Percentiles rank a stretch among this genome's conserved stretches.
These are phyloP conservation scores for Barnettozyma siamensis DNA, from an alignment of 805 yeast genomes.

Conservation along the genomic window DNA sequence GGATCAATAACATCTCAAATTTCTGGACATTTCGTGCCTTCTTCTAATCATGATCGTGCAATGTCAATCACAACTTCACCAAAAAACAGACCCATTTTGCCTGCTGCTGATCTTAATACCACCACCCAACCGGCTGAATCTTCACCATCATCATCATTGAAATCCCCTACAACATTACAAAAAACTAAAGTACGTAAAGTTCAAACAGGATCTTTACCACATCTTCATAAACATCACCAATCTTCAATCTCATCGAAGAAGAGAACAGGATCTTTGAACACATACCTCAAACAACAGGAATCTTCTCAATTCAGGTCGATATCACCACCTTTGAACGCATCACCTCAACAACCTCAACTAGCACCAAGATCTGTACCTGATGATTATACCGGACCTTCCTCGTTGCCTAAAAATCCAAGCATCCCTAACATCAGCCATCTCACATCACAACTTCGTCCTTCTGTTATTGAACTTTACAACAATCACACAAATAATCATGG, in stretches of 20 bases:
- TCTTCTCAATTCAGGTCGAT: background rate
- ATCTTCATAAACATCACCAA: slow-evolving; percentile 8
- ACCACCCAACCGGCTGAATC: slow-evolving; percentile 1
- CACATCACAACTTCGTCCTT: slow-evolving; percentile 21
- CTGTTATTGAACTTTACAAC: slow-evolving; percentile 16
- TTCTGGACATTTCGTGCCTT: slow-evolving; percentile 7
- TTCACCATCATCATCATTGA: background rate
- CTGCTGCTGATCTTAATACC: too few relatives aligned
- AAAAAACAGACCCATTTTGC: too few relatives aligned
- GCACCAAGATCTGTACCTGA: slow-evolving; percentile 22
- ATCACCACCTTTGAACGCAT: slow-evolving; percentile 1
- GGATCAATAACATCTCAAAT: slow-evolving; percentile 1
- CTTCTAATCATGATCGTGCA: background rate
- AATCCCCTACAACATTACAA: too few relatives aligned
- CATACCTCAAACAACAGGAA: slow-evolving; percentile 5
- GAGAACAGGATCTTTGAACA: slow-evolving; percentile 18
- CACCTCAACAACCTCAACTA: background rate
- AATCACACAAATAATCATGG: background rate
- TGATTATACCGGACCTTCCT: slow-evolving; percentile 6
- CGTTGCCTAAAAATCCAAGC: slow-evolving; percentile 6
- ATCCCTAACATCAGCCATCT: slow-evolving; percentile 6
- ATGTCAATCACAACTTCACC: background rate
- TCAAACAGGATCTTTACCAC: slow-evolving; percentile 10
- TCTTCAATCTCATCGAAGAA: slow-evolving; percentile 3
- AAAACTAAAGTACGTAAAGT: background rate